Percentiles rank a stretch among this genome's conserved stretches.
Conservation (phyloP, 306 rosid genomes). For the Dalbergia cochinchinensis region DNA sequence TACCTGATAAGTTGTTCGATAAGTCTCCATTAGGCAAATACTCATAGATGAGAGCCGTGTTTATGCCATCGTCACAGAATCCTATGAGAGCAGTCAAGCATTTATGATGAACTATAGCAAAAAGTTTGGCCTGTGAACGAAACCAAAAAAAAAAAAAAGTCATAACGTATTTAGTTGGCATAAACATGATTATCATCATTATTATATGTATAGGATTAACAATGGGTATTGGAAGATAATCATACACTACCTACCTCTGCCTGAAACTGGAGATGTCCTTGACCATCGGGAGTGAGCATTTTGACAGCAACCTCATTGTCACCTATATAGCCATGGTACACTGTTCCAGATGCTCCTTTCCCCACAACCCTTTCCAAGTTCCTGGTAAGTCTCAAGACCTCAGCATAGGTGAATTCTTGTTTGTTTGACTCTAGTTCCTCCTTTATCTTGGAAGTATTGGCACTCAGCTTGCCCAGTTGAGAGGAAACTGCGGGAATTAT, state of each 20-base stretch:
- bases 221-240: neutral
- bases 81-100: slow-evolving; percentile 63
- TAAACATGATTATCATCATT: no score
- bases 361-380: slow-evolving; percentile 58
- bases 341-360: slow-evolving; percentile 64
- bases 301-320: slow-evolving; percentile 64
- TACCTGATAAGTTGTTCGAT: slow-evolving; percentile 54
- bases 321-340: slow-evolving; percentile 54
- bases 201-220: neutral
- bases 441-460: slow-evolving; percentile 35
- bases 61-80: slow-evolving; percentile 58
- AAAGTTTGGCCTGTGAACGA: slow-evolving; percentile 56
- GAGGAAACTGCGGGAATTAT: slow-evolving; percentile 17
- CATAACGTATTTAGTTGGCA: neutral
- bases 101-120: slow-evolving; percentile 61
- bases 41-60: slow-evolving; percentile 66
- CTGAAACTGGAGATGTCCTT: slow-evolving; percentile 61
- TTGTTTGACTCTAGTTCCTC: slow-evolving; percentile 52
- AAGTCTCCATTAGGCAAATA: slow-evolving; percentile 65
- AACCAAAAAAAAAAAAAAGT: neutral
- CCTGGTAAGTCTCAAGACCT: slow-evolving; percentile 55
- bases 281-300: slow-evolving; percentile 57
- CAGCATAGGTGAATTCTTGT: slow-evolving; percentile 59
- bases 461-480: neutral
- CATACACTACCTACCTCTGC: slow-evolving; percentile 52